Evolutionary conservation across 2,329 filamentous ascomycete genomes (phyloP), one percentile per base, ranked within the genome.

Genomic region (Colletotrichum orbiculare): DNA sequence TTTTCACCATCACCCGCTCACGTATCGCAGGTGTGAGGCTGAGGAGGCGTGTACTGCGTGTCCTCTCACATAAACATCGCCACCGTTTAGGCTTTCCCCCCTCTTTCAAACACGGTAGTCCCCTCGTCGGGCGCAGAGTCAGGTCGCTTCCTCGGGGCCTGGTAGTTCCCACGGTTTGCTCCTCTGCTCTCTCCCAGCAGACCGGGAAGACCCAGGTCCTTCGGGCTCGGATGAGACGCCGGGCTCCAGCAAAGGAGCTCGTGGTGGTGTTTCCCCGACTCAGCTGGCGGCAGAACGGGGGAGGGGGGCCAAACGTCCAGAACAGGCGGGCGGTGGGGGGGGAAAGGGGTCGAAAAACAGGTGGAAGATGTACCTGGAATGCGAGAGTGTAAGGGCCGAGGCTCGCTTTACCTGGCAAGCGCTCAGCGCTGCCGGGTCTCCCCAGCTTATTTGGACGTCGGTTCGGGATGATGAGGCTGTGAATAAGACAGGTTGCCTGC

Each of bases 211-310:
- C 46, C 63, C 63, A 66, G 58, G 58, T 50, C 53, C 17, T 8
- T 43, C 42, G 42, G 53, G 63, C 52, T 53, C 58, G 47, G 59
- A 66, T 66, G 59, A 66, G 63, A 66, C 63, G 59, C 53, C 53
- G 34, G 57, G 61, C 50, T 41, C 39, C 34, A 45, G 43, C 43
- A 1, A 60, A 54, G 43, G 38, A 34, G 48, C 13, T 45, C 25
- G 48, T 65, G 52, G 58, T 62, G 58, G 62, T 57, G 52, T 55
- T 55, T 39, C 34, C 50, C 38, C 62, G 62, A 65, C 62, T 65
- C 62, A 65, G 62, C 62, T 46, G 42, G 41, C 46, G 12, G 54
- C 25, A 25, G 25, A 25, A 25, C 4, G 25, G 25, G 5, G 25
- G 25, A 25, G 6, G 46, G 17, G 11, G 25, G 38, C n/a, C 10